These are phyloP conservation scores for Calonectria pseudoturangicola DNA, from an alignment of 2,329 filamentous ascomycete species.

Conservation along the genomic window DNA sequence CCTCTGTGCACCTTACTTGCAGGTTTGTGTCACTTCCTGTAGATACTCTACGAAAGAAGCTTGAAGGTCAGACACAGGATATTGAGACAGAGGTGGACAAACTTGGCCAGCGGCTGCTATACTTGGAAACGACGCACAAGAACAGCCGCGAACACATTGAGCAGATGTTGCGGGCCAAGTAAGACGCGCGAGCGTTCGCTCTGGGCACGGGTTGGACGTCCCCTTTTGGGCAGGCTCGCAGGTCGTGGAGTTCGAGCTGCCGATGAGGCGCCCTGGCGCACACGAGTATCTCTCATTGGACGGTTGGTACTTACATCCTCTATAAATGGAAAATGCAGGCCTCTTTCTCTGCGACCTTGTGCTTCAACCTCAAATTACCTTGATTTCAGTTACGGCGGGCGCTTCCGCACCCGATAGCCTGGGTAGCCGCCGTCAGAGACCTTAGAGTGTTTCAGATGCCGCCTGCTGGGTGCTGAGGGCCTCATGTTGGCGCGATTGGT, in stretches of 20 bases:
- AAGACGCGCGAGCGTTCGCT: neutral
- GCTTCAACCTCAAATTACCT: neutral
- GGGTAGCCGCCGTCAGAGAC: conserved; percentile 18
- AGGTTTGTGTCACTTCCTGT: conserved; percentile 93
- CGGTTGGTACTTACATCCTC: conserved; percentile 22
- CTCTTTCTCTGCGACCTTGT: conserved; percentile 18
- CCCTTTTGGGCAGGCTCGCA: conserved; percentile 10
- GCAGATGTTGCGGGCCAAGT: conserved; percentile 82
- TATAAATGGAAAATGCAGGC: conserved; percentile 26
- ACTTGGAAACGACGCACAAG: conserved; percentile 95
- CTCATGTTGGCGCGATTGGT: conserved; percentile 31
- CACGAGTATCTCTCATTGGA: conserved; percentile 20
- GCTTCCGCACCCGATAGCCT: conserved; percentile 5
- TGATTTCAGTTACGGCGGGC: neutral
- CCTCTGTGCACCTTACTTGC: conserved; percentile 23
- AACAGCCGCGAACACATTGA: conserved; percentile 95
- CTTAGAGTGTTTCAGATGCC: conserved; percentile 34
- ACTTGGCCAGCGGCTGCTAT: conserved; percentile 91
- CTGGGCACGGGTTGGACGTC: neutral
- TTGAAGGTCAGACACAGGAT: conserved; percentile 83
- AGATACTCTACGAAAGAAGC: conserved; percentile 82
- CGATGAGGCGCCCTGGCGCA: conserved; percentile 22
- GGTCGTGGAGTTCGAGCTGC: conserved; percentile 13
- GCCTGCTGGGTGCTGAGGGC: conserved; percentile 8
- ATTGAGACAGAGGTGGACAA: conserved; percentile 86